Conservation (phyloP, 257 asterid genomes). For the Vinca minor region DNA sequence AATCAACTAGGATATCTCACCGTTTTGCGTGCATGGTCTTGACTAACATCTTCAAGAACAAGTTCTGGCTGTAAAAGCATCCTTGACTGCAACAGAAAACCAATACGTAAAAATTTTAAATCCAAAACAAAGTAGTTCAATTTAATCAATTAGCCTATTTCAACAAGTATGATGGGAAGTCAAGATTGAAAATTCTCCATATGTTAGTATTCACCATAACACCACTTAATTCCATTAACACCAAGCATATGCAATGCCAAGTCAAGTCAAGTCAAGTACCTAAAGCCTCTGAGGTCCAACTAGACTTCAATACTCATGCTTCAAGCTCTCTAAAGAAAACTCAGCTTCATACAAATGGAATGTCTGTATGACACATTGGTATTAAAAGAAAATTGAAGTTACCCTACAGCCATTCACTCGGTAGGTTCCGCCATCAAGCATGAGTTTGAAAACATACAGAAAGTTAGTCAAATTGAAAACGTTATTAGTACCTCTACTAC, state of each 20-base stretch:
- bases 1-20: slow-evolving; percentile 36
- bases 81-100: slow-evolving; percentile 64
- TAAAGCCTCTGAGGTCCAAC: background rate
- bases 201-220: background rate
- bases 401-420: background rate
- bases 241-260: background rate
- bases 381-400: background rate
- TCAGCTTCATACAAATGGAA: background rate
- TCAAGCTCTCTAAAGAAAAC: background rate
- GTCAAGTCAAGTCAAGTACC: too few species aligned
- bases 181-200: background rate
- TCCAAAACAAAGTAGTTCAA: background rate
- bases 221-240: background rate
- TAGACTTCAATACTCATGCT: background rate
- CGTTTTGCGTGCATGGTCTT: slow-evolving; percentile 98
- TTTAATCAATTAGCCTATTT: background rate
- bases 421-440: background rate
- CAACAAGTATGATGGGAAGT: background rate
- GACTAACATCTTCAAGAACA: slow-evolving; percentile 97
- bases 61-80: slow-evolving; percentile 85
- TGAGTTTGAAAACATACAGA: background rate
- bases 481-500: too few species aligned
- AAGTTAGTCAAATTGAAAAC: background rate
- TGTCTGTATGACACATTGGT: background rate
- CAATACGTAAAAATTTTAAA: background rate